phyloP scores from a whole-genome alignment of 1,284 basidiomycete species.

The Ustilago vetiveriae region DNA sequence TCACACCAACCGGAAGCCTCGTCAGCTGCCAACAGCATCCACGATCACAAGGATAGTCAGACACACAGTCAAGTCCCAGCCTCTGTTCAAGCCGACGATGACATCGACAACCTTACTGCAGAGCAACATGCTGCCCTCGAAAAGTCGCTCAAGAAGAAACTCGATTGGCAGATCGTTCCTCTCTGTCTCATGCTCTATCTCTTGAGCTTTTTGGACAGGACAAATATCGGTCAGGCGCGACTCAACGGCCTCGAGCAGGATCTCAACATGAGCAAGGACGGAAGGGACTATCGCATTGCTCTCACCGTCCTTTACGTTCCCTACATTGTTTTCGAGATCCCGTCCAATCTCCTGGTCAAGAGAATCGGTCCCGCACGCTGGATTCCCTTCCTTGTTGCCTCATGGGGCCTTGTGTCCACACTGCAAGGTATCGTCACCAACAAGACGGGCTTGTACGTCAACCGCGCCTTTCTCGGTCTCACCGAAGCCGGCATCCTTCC shows the following conservation, averaged over 20 bases:
- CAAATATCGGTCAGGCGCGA: slow-evolving; percentile 57
- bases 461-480: slow-evolving; percentile 57
- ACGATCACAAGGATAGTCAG: slow-evolving; percentile 21
- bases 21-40: slow-evolving; percentile 22
- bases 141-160: slow-evolving; percentile 51
- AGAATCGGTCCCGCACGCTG: slow-evolving; percentile 50
- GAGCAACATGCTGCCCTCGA: slow-evolving; percentile 35
- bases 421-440: slow-evolving; percentile 54
- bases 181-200: slow-evolving; percentile 53
- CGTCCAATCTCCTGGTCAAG: slow-evolving; percentile 58
- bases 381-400: slow-evolving; percentile 54
- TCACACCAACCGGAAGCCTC: slow-evolving; percentile 19
- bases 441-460: slow-evolving; percentile 56
- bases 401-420: slow-evolving; percentile 56
- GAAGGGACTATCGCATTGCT: slow-evolving; percentile 49
- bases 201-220: slow-evolving; percentile 50
- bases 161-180: slow-evolving; percentile 58
- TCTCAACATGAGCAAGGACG: slow-evolving; percentile 32
- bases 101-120: slow-evolving; percentile 15
- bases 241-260: slow-evolving; percentile 47
- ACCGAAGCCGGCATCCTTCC: slow-evolving; percentile 57
- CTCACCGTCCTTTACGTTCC: slow-evolving; percentile 59
- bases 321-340: slow-evolving; percentile 64
- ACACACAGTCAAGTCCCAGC: slow-evolving; percentile 10
- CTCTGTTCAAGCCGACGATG: slow-evolving; percentile 19